Percentiles rank a stretch among this genome's conserved stretches.
Conservation (phyloP, 495 filamentous ascomycete genomes). For the Acidiella bohemica region DNA sequence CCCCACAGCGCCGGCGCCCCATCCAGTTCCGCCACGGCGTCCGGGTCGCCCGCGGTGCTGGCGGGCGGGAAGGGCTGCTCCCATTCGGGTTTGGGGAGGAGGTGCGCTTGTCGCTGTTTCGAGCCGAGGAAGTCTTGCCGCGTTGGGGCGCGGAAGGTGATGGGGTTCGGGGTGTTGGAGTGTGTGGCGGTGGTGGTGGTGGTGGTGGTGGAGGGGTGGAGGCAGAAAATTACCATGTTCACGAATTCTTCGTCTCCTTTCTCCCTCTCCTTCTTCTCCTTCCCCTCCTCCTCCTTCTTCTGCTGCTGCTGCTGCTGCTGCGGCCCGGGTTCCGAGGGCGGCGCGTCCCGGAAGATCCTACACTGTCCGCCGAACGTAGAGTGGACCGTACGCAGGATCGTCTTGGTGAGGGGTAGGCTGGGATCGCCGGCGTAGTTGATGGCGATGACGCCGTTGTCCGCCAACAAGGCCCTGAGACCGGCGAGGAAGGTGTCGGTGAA, state of each 20-base stretch:
- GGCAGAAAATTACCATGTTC: slow-evolving; percentile 81
- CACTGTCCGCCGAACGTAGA: slow-evolving; percentile 50
- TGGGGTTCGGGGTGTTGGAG: slow-evolving; percentile 26
- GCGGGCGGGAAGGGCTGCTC: slow-evolving; percentile 35
- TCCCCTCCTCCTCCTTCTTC: background rate
- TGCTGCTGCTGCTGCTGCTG: background rate
- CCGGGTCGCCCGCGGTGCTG: background rate
- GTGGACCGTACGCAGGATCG: slow-evolving; percentile 59
- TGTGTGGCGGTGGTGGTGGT: too few relatives aligned
- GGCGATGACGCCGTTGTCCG: slow-evolving; percentile 68
- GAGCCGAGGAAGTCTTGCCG: slow-evolving; percentile 59
- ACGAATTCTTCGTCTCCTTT: slow-evolving; percentile 49
- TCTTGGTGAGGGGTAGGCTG: slow-evolving; percentile 42
- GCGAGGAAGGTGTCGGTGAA: slow-evolving; percentile 76
- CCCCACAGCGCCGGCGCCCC: slow-evolving; percentile 7
- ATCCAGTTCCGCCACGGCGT: background rate
- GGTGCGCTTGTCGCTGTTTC: slow-evolving; percentile 48
- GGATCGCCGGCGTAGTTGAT: slow-evolving; percentile 98
- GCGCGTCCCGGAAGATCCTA: slow-evolving; percentile 71
- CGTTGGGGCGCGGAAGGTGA: slow-evolving; percentile 56
- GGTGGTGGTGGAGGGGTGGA: too few relatives aligned
- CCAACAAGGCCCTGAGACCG: slow-evolving; percentile 54
- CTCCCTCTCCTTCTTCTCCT: background rate
- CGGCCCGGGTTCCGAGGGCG: slow-evolving; percentile 30
- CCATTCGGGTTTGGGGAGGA: slow-evolving; percentile 65